Conservation (phyloP, 75 land plant genomes). For the Pinus tabuliformis region DNA sequence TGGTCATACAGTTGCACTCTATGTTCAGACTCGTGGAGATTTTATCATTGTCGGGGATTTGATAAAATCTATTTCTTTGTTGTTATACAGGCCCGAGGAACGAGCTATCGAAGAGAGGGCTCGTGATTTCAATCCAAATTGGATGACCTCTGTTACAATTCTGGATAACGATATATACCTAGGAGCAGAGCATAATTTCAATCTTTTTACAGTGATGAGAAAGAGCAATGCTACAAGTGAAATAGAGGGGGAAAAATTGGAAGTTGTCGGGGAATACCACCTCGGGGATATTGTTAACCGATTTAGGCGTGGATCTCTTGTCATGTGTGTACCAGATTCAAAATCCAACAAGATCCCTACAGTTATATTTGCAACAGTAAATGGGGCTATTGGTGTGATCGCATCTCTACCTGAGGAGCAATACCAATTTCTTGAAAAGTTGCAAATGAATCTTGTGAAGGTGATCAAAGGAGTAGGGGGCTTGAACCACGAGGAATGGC, state of each 20-base stretch:
- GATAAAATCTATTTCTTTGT: slow-evolving; percentile 34
- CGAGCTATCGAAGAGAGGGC: slow-evolving; percentile 97
- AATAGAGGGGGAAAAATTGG: slow-evolving; percentile 92
- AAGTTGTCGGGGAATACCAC: slow-evolving; percentile 95
- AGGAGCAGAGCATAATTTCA: too few species aligned
- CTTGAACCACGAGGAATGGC: slow-evolving; percentile 95
- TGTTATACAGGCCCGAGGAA: slow-evolving; percentile 49
- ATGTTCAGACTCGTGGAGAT: slow-evolving; percentile 43
- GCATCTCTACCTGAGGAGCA: slow-evolving; percentile 97
- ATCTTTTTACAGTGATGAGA: slow-evolving; percentile 65
- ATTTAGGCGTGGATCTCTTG: slow-evolving; percentile 84
- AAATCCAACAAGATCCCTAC: slow-evolving; percentile 36
- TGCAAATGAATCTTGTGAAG: slow-evolving; percentile 78
- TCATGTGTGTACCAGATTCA: slow-evolving; percentile 97
- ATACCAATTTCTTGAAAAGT: slow-evolving; percentile 78
- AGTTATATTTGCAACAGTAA: slow-evolving; percentile 94
- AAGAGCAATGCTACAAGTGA: slow-evolving; percentile 97
- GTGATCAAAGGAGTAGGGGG: slow-evolving; percentile 98
- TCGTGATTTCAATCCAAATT: slow-evolving; percentile 94
- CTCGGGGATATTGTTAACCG: slow-evolving; percentile 52
- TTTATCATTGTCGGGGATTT: slow-evolving; percentile 97
- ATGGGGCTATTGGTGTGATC: slow-evolving; percentile 96
- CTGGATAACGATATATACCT: slow-evolving; percentile 82
- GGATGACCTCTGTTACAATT: slow-evolving; percentile 98
- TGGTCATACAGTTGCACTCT: slow-evolving; percentile 29